Evolutionary conservation across 768 basidiomycete genomes (phyloP).

Genomic region (Psilocybe azurescens): DNA sequence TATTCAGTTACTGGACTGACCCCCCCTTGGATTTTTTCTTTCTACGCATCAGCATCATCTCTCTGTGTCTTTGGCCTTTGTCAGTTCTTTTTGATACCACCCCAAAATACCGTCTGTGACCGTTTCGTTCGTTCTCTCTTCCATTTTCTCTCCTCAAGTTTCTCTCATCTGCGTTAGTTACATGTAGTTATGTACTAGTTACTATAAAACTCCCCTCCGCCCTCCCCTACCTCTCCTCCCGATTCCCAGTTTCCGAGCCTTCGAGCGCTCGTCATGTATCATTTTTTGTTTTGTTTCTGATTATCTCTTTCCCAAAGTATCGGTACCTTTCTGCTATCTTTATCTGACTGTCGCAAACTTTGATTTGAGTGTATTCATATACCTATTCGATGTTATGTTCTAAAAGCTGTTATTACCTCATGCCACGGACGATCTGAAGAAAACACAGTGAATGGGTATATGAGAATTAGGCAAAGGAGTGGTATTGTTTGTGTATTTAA

Average conservation of each 20-base stretch:
- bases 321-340: background rate
- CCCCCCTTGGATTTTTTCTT: background rate
- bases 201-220: background rate
- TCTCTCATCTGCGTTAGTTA: background rate
- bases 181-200: constrained; percentile 3
- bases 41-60: background rate
- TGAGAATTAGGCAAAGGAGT: constrained; percentile 28
- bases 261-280: constrained; percentile 1
- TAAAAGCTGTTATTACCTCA: too few species aligned
- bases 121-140: background rate
- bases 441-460: background rate
- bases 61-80: background rate
- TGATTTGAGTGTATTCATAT: constrained; percentile 3
- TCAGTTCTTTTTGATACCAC: background rate
- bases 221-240: background rate
- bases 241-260: background rate
- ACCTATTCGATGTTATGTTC: too few species aligned
- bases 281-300: background rate
- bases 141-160: background rate
- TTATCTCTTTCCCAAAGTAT: background rate
- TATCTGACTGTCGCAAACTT: background rate
- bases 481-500: constrained; percentile 32
- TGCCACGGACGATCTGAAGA: too few species aligned
- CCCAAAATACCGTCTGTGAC: constrained; percentile 1
- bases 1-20: background rate